phyloP scores from a whole-genome alignment of 257 asterid genomes.

The Lycium ferocissimum region DNA sequence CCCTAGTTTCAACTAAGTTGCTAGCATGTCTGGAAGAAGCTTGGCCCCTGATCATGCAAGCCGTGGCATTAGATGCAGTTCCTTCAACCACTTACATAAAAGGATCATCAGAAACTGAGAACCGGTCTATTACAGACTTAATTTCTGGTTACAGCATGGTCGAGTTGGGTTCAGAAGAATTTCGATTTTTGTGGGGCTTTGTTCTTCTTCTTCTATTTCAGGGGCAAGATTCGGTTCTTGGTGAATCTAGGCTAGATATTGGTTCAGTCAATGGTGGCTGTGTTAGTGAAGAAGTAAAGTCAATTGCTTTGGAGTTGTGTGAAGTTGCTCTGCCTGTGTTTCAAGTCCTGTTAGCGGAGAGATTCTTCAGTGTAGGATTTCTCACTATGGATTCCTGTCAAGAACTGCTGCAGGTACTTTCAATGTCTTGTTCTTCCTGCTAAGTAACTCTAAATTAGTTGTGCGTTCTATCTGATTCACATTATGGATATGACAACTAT shows the following conservation, averaged over 20 bases:
- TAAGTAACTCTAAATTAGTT: conserved; percentile 12
- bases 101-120: conserved; percentile 53
- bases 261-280: conserved; percentile 52
- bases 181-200: conserved; percentile 87
- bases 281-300: conserved; percentile 55
- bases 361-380: conserved; percentile 72
- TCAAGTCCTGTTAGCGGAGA: conserved; percentile 67
- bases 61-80: conserved; percentile 90
- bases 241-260: conserved; percentile 54
- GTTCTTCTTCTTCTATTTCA: conserved; percentile 79
- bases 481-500: neutral
- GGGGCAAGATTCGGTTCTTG: conserved; percentile 59
- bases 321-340: conserved; percentile 65
- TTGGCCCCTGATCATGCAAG: conserved; percentile 95
- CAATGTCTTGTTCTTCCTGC: conserved; percentile 19
- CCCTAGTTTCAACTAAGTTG: conserved; percentile 75
- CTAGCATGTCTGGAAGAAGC: conserved; percentile 94
- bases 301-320: conserved; percentile 53
- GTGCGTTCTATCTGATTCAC: neutral
- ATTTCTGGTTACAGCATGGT: conserved; percentile 87
- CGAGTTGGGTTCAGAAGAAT: conserved; percentile 71
- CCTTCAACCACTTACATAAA: conserved; percentile 56
- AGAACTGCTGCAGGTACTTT: conserved; percentile 79
- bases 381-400: conserved; percentile 73
- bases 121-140: conserved; percentile 52